Evolutionary conservation across 768 basidiomycete species (phyloP), one percentile per base, ranked within the genome.

Genomic region (Leccinum incarnatum): DNA sequence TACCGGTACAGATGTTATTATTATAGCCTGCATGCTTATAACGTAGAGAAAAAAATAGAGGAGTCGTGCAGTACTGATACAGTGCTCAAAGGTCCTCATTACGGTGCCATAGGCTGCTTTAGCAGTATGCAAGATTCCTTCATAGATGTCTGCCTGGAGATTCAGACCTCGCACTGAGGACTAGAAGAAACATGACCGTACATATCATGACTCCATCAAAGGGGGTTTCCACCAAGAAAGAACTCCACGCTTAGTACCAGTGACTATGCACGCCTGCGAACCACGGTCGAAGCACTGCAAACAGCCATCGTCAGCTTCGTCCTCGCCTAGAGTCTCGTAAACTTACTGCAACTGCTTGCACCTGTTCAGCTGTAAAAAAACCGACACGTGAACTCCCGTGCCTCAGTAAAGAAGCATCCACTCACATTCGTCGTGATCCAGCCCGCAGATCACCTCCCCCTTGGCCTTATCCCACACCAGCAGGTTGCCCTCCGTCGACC

Each of bases 391-490:
- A 72, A 54, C 27, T 37, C 40, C 32, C 29, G 37, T 46, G 49
- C 12, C 6, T 30, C 40, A 9, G 8, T 10, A n/a, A 48, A 47
- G 27, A 7, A 46, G 48, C 14, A 14, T 14, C 47, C 29, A 65
- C 79, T 63, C 67, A 86, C 86, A 80, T 62, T 85, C 81, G 14
- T 78, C 78, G 62, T 87, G 84, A 61, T 85, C 82, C 63, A 88
- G 67, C 30, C 82, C 87, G 69, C 83, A 84, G 14, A 85, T 76
- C 25, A 86, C 70, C 2, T 72, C 73, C 11, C 78, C 81, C 56
- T 78, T 82, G 67, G 75, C 75, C 67, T 75, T 79, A 64, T 89
- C 84, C 87, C 88, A 88, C 32, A 84, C 80, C 40, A 88, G 71
- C 29, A 83, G 74, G 68, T 79, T 85, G 19, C 78, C 79, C 17